A percentile compares a stretch with the other conserved stretches of the same genome.
Evolutionary conservation across 345 rosid species (phyloP).

Genomic region (Rhizophora mangle): DNA sequence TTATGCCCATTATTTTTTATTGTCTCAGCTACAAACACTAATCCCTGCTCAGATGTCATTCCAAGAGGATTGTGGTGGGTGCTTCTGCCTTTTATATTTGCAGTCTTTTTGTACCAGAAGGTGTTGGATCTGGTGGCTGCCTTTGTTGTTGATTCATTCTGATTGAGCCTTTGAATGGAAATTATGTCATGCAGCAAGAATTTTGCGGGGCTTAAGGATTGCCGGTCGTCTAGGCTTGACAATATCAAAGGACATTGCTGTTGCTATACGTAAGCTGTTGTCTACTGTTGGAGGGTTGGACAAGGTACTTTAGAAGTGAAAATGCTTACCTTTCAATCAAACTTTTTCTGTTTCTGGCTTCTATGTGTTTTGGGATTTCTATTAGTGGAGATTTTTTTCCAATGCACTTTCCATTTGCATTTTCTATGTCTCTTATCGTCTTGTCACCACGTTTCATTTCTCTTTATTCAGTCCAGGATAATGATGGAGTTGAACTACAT

Average conservation of each 20-base stretch:
- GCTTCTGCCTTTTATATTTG: conserved; percentile 22
- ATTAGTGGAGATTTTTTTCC: neutral
- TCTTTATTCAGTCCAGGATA: conserved; percentile 60
- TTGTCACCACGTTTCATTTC: conserved; percentile 19
- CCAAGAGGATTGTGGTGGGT: conserved; percentile 82
- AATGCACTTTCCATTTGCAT: neutral
- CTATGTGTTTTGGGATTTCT: neutral
- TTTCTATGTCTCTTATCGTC: conserved; percentile 3
- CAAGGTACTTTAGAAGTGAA: conserved; percentile 46
- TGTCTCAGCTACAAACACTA: conserved; percentile 67
- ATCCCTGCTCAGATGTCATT: conserved; percentile 73
- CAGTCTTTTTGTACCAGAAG: conserved; percentile 8
- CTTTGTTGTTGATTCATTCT: conserved; percentile 10
- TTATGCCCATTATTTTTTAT: conserved; percentile 13
- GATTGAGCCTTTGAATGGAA: conserved; percentile 14
- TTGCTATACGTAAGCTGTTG: conserved; percentile 56
- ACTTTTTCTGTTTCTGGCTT: conserved; percentile 11
- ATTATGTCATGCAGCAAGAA: conserved; percentile 59
- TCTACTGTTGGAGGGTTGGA: conserved; percentile 50
- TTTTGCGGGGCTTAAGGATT: conserved; percentile 84
- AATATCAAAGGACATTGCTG: conserved; percentile 57
- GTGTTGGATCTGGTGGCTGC: conserved; percentile 11
- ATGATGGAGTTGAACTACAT: conserved; percentile 88
- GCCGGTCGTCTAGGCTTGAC: conserved; percentile 81
- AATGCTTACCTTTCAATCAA: conserved; percentile 3